Evolutionary conservation across 805 yeast genomes (phyloP), one percentile per base, ranked within the genome.

Genomic region (Hanseniaspora lindneri): DNA sequence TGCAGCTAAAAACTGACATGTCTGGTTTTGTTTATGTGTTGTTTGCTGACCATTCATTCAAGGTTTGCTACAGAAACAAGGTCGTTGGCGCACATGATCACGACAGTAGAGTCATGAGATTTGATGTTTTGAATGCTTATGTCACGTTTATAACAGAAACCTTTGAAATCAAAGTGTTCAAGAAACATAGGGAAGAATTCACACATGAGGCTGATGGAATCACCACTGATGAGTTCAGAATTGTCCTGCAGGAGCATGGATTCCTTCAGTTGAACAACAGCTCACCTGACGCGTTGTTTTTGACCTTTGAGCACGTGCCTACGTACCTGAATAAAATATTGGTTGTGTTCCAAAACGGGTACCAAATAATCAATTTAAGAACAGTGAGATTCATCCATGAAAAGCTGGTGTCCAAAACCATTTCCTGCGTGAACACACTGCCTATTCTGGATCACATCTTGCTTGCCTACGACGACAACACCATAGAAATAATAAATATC

Each of bases 261-360:
- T 30, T 29, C 20, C 28, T 46, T 13, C 33, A 37, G 5, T 33
- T 46, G 17, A 46, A 46, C 11, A 46, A 46, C 27, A 80, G 78
- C 37, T 54, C 83, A 17, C n/a, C n/a, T n/a, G 58, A 37, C 11
- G 30, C 17, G 2, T 37, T 24, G 6, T 46, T 46, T 76, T 10
- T 46, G 17, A 33, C 27, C 1, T 46, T 46, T 25, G 39, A 30
- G 17, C 99, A 92, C 62, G 80, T 89, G 43, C 88, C 96, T 27
- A 89, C 99, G 0, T 88, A 89, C 60, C 64, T 94, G 58, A 92
- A 92, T 69, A 92, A 92, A 60, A 67, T 94, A 24, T 80, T 83
- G 1, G 78, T 89, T 27, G 84, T 88, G n/a, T 84, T 96, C 1
- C 70, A 79, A 4, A 63, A 74, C 2, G 71, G 74, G 40, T 51